These are phyloP conservation scores for Cerioporus squamosus DNA, from an alignment of 1,284 basidiomycete genomes.

Conservation along the genomic window DNA sequence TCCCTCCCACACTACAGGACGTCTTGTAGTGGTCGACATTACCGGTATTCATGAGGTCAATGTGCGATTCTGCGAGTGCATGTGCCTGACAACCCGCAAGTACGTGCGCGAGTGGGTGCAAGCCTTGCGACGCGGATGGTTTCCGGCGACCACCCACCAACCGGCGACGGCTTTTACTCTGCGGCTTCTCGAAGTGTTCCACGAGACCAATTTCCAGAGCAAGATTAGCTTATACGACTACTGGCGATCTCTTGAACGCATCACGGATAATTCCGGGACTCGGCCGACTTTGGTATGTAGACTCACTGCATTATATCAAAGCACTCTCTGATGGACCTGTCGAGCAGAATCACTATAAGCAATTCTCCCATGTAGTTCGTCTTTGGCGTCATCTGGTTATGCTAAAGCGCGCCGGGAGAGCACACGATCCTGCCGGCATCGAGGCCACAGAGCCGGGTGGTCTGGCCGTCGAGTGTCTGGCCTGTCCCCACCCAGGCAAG, in stretches of 20 bases:
- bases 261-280: constrained; percentile 19
- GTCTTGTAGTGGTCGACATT: too few species aligned
- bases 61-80: too few species aligned
- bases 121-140: constrained; percentile 3
- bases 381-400: constrained; percentile 25
- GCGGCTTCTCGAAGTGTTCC: constrained; percentile 15
- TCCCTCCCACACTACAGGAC: too few species aligned
- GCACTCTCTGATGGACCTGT: not conserved
- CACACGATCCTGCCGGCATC: constrained; percentile 20
- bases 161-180: constrained; percentile 20
- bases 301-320: not conserved
- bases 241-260: constrained; percentile 7
- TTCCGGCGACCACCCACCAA: constrained; percentile 6
- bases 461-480: constrained; percentile 2
- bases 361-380: not conserved
- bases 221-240: constrained; percentile 20
- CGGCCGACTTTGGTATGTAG: not conserved
- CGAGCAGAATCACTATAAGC: constrained; percentile 7
- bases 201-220: constrained; percentile 11
- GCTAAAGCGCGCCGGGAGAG: constrained; percentile 28
- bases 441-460: constrained; percentile 15
- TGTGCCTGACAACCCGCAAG: too few species aligned
- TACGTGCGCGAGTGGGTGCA: too few species aligned
- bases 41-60: too few species aligned
- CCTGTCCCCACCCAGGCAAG: constrained; percentile 32